Percentiles rank a stretch among this genome's conserved stretches.
Conservation (phyloP, 108 stramenopile species). For the Nitzschia putrida region DNA sequence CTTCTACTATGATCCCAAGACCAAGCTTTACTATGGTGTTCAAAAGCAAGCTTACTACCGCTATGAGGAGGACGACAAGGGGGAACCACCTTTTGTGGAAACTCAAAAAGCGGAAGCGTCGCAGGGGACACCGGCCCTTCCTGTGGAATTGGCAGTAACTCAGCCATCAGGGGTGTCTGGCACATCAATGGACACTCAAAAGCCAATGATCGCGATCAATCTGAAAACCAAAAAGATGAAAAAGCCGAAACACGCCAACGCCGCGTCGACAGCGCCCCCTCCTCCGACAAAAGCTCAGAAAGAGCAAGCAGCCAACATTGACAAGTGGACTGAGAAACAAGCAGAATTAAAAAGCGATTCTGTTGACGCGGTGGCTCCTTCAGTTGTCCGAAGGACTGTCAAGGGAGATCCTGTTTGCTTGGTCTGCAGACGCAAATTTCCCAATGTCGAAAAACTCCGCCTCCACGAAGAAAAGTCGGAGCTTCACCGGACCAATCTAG, state of each 20-base stretch:
- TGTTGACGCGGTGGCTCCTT: not conserved
- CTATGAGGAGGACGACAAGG: slow-evolving; percentile 33
- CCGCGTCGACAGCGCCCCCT: not conserved
- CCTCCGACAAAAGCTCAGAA: slow-evolving; percentile 47
- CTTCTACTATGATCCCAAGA: slow-evolving; percentile 86
- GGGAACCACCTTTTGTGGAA: slow-evolving; percentile 37
- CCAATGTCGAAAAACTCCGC: slow-evolving; percentile 59
- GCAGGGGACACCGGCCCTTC: slow-evolving; percentile 1
- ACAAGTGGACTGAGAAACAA: slow-evolving; percentile 72
- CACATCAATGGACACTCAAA: slow-evolving; percentile 2
- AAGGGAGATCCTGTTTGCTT: slow-evolving; percentile 77
- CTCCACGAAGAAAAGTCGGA: slow-evolving; percentile 72
- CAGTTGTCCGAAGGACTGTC: slow-evolving; percentile 38
- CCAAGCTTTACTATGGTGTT: slow-evolving; percentile 75
- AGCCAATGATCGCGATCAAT: slow-evolving; percentile 43
- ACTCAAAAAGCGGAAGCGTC: slow-evolving; percentile 21
- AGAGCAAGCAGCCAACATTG: slow-evolving; percentile 65
- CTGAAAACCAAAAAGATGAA: slow-evolving; percentile 42
- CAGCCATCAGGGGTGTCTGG: not conserved
- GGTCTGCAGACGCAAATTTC: slow-evolving; percentile 78
- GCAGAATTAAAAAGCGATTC: slow-evolving; percentile 45
- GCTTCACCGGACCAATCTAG: slow-evolving; percentile 75
- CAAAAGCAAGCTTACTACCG: slow-evolving; percentile 61
- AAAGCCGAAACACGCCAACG: slow-evolving; percentile 10
- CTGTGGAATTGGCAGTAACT: slow-evolving; percentile 3